Evolutionary conservation across 306 rosid species (phyloP), one percentile per base, ranked within the genome.

Genomic region (Luffa acutangula): DNA sequence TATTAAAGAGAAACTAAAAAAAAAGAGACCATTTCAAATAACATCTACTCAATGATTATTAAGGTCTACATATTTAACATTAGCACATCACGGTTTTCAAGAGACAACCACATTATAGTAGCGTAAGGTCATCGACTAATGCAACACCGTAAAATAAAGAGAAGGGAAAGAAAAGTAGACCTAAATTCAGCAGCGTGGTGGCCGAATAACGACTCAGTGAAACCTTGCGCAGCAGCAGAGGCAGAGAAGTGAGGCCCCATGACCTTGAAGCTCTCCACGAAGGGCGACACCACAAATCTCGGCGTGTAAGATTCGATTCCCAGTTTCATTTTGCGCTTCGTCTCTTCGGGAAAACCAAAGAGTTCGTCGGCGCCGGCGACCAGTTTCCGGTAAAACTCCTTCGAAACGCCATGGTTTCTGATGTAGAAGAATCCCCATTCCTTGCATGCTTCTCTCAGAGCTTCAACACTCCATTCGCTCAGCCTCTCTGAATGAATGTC

Each of bases 371-470:
- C 81, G 53, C 80, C 78, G 31, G 78, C 79, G 48, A 75, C 75
- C 31, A 92, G 83, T 64, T 83, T 85, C 51, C 41, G 76, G 87
- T 83, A 85, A 80, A 90, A 83, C 78, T 90, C 87, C 86, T 87
- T 83, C 14, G 96, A 84, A 65, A 92, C 79, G 18, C 90, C 97
- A 88, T 92, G 97, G 77, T 92, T 92, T 65, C 74, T 84, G 56
- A 92, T 83, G 88, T 88, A 94, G 70, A 92, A 92, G 81, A 92
- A 89, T 15, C 97, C 97, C 90, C 90, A 92, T 41, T 89, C 89
- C 79, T 83, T 85, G 89, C 96, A 90, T 18, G 90, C 91, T 81
- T 80, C 75, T 15, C 84, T 79, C 7, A 90, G 84, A 74, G 86
- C 77, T 12, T 84, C 54, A 33, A 87, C 21, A 15, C 3, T 6